phyloP scores from a whole-genome alignment of 129 eudicot genomes.

The Lactuca sativa region DNA sequence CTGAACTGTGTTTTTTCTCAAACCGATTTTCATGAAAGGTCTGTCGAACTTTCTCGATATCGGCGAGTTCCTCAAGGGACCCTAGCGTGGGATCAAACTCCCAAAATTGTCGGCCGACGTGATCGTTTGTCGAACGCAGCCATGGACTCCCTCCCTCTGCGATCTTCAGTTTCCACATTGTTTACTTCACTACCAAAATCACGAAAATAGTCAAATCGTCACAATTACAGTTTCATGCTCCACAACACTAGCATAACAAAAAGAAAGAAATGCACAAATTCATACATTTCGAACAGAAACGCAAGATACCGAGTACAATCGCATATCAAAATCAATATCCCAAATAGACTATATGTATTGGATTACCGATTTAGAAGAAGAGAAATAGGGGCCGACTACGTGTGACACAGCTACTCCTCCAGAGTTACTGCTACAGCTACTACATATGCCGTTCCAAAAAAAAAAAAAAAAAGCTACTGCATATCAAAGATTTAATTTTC shows the following conservation, averaged over 20 bases:
- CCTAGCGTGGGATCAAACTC: slow-evolving; percentile 75
- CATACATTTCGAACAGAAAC: slow-evolving; percentile 15
- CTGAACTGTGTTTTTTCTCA: slow-evolving; percentile 74
- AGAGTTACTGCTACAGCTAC: slow-evolving; percentile 8
- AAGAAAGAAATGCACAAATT: slow-evolving; percentile 5
- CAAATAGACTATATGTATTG: slow-evolving; percentile 14
- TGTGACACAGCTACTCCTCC: slow-evolving; percentile 12
- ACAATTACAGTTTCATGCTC: slow-evolving; percentile 10
- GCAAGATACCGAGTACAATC: slow-evolving; percentile 7
- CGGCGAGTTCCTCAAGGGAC: slow-evolving; percentile 63
- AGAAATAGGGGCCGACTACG: slow-evolving; percentile 13
- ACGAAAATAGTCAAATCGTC: slow-evolving; percentile 13
- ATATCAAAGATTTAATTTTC: neutral
- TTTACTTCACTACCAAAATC: slow-evolving; percentile 20
- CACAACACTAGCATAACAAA: slow-evolving; percentile 20
- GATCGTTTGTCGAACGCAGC: slow-evolving; percentile 66
- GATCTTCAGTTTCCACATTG: slow-evolving; percentile 83
- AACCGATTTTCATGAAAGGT: slow-evolving; percentile 55
- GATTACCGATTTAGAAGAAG: slow-evolving; percentile 24
- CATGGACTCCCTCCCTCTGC: slow-evolving; percentile 77
- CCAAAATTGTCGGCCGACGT: slow-evolving; percentile 81
- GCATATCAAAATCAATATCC: neutral
- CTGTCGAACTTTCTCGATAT: slow-evolving; percentile 61
- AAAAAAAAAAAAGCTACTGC: too few relatives aligned
- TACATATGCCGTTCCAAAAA: neutral